phyloP scores from a whole-genome alignment of 2,329 filamentous ascomycete genomes.

The Dothideomycetes sp. region DNA sequence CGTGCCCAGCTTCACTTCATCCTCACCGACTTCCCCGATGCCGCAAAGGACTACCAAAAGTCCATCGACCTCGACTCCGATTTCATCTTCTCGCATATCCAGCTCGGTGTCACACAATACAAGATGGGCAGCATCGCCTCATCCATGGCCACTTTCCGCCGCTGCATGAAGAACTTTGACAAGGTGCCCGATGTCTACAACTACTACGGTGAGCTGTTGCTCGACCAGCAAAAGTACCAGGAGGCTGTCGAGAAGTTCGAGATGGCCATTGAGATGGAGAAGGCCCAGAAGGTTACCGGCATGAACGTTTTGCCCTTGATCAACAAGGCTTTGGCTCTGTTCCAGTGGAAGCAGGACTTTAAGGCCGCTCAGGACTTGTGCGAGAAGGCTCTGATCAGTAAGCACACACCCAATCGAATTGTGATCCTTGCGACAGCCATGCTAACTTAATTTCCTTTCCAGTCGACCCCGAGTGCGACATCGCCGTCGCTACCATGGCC shows the following conservation, averaged over 20 bases:
- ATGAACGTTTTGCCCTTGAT: slow-evolving; percentile 98
- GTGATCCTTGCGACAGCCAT: slow-evolving; percentile 55
- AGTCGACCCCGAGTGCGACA: slow-evolving; percentile 98
- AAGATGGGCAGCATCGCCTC: slow-evolving; percentile 98
- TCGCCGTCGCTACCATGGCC: slow-evolving; percentile 96
- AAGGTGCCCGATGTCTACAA: slow-evolving; percentile 97
- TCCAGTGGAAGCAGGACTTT: slow-evolving; percentile 98
- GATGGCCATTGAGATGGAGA: slow-evolving; percentile 97
- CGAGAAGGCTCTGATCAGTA: slow-evolving; percentile 94
- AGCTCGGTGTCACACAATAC: slow-evolving; percentile 97
- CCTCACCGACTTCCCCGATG: slow-evolving; percentile 82
- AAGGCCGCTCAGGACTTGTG: slow-evolving; percentile 90
- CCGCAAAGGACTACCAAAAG: slow-evolving; percentile 97
- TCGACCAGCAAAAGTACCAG: slow-evolving; percentile 91
- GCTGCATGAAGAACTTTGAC: slow-evolving; percentile 97
- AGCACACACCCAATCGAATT: slow-evolving; percentile 41
- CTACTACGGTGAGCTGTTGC: slow-evolving; percentile 94
- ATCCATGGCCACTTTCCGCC: slow-evolving; percentile 95
- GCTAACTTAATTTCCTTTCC: slow-evolving; percentile 32
- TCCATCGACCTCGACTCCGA: slow-evolving; percentile 92
- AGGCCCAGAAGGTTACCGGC: slow-evolving; percentile 80
- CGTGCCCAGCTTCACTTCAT: slow-evolving; percentile 98
- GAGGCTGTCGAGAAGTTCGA: slow-evolving; percentile 98
- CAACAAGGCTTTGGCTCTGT: slow-evolving; percentile 94
- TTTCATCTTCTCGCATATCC: slow-evolving; percentile 99